Percentiles rank a stretch among this genome's conserved stretches.
Evolutionary conservation across 116 monocot genomes (phyloP).

Genomic region (Iris pallida): DNA sequence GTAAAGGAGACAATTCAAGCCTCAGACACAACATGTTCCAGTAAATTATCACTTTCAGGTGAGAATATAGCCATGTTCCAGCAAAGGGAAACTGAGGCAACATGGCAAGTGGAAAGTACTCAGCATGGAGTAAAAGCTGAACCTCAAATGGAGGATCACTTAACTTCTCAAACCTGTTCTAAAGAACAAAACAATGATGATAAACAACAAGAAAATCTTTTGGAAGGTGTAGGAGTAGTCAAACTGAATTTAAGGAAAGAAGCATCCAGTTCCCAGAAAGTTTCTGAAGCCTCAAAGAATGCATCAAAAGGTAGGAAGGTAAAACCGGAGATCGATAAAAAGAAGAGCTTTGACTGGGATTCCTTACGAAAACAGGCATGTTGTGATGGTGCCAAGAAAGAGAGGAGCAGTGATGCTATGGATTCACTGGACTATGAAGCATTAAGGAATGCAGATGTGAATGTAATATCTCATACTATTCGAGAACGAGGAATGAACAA

Average conservation of each 20-base stretch:
- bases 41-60: background rate
- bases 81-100: slow-evolving; percentile 9
- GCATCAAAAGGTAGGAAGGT: slow-evolving; percentile 20
- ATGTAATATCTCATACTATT: slow-evolving; percentile 54
- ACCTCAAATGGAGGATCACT: slow-evolving; percentile 6
- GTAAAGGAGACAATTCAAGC: too few relatives aligned
- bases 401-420: slow-evolving; percentile 36
- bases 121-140: slow-evolving; percentile 1
- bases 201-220: background rate
- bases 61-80: background rate
- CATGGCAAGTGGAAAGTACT: slow-evolving; percentile 4
- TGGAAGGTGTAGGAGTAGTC: background rate
- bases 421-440: slow-evolving; percentile 73
- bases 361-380: slow-evolving; percentile 46
- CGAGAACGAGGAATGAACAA: slow-evolving; percentile 73
- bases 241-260: slow-evolving; percentile 15
- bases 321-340: slow-evolving; percentile 26
- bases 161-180: slow-evolving; percentile 1
- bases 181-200: background rate
- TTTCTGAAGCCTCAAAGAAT: slow-evolving; percentile 14
- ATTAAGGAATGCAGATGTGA: slow-evolving; percentile 48
- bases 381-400: slow-evolving; percentile 21
- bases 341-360: slow-evolving; percentile 59
- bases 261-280: background rate
- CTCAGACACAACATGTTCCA: too few relatives aligned